phyloP scores from a whole-genome alignment of 306 rosid species.

The Quercus agrifolia region DNA sequence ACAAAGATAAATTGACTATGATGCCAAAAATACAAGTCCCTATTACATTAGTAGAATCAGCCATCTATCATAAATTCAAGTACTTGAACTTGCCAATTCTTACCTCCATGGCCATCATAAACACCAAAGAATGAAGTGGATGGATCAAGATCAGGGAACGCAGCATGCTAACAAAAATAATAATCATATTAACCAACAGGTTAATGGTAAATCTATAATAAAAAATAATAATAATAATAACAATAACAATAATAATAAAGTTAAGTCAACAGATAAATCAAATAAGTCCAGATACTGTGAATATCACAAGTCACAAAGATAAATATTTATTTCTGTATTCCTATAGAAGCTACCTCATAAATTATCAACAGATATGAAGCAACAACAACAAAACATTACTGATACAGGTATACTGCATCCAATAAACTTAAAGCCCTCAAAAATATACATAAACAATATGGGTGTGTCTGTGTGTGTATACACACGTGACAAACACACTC shows the following conservation, averaged over 20 bases:
- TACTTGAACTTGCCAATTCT: conserved; percentile 29
- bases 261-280: conserved; percentile 10
- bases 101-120: conserved; percentile 99
- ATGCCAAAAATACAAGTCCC: neutral
- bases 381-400: no score
- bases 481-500: no score
- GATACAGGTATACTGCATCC: no score
- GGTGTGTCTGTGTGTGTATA: no score
- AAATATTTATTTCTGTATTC: neutral
- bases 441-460: no score
- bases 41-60: conserved; percentile 5
- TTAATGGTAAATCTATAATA: neutral
- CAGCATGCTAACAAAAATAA: conserved; percentile 73
- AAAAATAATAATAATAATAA: neutral
- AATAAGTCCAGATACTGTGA: neutral
- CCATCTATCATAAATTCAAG: conserved; percentile 11
- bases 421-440: no score
- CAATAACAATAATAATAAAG: neutral
- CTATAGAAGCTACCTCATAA: neutral
- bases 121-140: conserved; percentile 95
- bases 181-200: conserved; percentile 15
- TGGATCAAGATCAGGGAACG: conserved; percentile 82
- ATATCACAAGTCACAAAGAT: neutral
- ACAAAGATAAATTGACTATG: conserved; percentile 2
- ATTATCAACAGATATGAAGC: no score